Percentiles rank a stretch among this genome's conserved stretches.
These are phyloP conservation scores for Meyerozyma smithsonii DNA, from an alignment of 1,139 yeast species.

Conservation along the genomic window DNA sequence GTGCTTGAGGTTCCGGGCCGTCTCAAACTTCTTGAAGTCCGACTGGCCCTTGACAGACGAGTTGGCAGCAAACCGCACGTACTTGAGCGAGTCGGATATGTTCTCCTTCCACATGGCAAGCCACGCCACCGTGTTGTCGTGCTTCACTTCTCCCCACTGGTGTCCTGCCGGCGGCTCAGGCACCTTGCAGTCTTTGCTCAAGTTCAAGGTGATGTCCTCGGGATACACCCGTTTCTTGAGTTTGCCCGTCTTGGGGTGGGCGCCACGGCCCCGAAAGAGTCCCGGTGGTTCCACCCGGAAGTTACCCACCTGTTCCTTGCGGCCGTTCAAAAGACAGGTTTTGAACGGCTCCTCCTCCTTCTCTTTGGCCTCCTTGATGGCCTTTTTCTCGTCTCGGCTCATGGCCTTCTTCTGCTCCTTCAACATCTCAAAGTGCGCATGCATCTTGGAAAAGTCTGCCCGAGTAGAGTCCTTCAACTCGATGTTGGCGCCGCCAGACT, in stretches of 20 bases:
- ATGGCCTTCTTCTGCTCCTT: slow-evolving; percentile 70
- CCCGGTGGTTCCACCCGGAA: slow-evolving; percentile 97
- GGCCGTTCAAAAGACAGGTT: slow-evolving; percentile 76
- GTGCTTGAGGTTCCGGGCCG: slow-evolving; percentile 76
- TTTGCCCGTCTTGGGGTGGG: slow-evolving; percentile 94
- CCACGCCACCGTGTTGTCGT: slow-evolving; percentile 93
- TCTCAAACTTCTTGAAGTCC: slow-evolving; percentile 88
- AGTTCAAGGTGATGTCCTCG: slow-evolving; percentile 81
- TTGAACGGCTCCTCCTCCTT: slow-evolving; percentile 75
- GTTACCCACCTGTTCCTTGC: slow-evolving; percentile 89
- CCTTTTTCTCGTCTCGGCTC: slow-evolving; percentile 69
- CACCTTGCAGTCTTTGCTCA: slow-evolving; percentile 64
- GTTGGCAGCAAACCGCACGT: slow-evolving; percentile 87
- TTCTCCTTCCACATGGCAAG: slow-evolving; percentile 97
- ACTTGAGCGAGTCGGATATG: slow-evolving; percentile 76
- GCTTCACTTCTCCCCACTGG: slow-evolving; percentile 82
- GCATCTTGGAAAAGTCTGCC: slow-evolving; percentile 77
- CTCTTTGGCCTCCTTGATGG: slow-evolving; percentile 67
- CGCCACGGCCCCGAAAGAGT: slow-evolving; percentile 92
- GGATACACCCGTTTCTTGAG: slow-evolving; percentile 79
- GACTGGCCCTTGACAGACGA: slow-evolving; percentile 89
- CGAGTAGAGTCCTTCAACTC: slow-evolving; percentile 57
- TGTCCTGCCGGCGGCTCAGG: slow-evolving; percentile 90
- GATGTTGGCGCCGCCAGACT: slow-evolving; percentile 59
- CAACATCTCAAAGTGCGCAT: slow-evolving; percentile 62